Percentiles rank a stretch among this genome's conserved stretches.
Conservation (phyloP, 1,284 basidiomycete genomes). For the Ceratobasidium sp. region DNA sequence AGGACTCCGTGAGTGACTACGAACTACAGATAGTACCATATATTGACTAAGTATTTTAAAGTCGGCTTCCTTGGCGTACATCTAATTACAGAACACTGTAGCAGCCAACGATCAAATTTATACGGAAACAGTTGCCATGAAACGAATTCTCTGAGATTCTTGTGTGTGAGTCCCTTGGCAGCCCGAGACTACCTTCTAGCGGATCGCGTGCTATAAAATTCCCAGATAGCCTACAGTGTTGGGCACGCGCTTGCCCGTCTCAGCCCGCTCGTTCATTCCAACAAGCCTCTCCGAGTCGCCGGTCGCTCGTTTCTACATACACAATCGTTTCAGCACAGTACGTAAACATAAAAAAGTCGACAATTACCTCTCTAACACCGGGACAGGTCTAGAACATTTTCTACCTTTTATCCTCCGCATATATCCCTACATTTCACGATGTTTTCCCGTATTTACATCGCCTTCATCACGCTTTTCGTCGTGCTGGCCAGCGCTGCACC, state of each 20-base stretch:
- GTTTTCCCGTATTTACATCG: not conserved
- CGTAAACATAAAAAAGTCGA: no score
- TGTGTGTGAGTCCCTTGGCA: not conserved
- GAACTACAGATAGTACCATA: not conserved
- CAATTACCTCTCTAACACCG: not conserved
- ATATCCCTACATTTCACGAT: slow-evolving; percentile 2
- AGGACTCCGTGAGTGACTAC: not conserved
- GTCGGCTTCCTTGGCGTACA: not conserved
- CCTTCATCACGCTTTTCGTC: not conserved
- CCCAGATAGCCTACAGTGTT: no score
- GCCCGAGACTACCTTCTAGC: not conserved
- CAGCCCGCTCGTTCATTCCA: not conserved
- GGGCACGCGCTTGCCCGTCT: not conserved
- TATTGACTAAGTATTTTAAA: not conserved
- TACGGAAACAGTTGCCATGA: slow-evolving; percentile 6
- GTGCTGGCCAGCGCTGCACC: not conserved
- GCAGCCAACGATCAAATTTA: not conserved
- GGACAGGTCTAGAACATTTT: not conserved
- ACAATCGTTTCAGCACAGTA: not conserved
- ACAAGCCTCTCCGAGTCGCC: not conserved
- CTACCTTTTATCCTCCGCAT: not conserved
- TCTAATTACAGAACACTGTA: not conserved
- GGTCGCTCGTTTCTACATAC: slow-evolving; percentile 12
- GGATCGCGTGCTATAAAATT: not conserved
- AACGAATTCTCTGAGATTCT: not conserved